Evolutionary conservation across 2,329 filamentous ascomycete genomes (phyloP).

Genomic region (Pseudogymnoascus sp.): DNA sequence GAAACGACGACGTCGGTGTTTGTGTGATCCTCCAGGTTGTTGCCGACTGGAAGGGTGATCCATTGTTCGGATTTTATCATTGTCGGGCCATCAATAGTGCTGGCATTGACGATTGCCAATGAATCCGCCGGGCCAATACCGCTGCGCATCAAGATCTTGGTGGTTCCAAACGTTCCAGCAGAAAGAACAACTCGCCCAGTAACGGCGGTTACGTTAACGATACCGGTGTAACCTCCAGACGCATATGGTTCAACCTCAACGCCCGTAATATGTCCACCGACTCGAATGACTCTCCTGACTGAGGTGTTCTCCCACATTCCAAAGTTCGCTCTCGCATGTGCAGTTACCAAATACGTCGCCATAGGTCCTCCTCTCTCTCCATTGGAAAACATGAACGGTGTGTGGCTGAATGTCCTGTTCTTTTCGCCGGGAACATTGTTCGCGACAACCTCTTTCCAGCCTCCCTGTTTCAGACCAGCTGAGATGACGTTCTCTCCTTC

Average conservation of each 20-base stretch:
- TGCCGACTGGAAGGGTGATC: constrained; percentile 53
- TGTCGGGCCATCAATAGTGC: neutral
- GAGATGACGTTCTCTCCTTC: constrained; percentile 57
- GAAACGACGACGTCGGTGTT: constrained; percentile 47
- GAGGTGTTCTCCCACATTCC: constrained; percentile 57
- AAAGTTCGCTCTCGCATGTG: constrained; percentile 54
- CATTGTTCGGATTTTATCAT: constrained; percentile 37
- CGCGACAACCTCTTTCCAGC: constrained; percentile 39
- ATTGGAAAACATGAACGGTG: constrained; percentile 57
- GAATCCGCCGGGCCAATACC: constrained; percentile 46
- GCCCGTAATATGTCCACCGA: constrained; percentile 53
- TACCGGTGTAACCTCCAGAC: constrained; percentile 48
- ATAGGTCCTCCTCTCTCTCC: constrained; percentile 63
- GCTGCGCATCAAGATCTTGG: constrained; percentile 48
- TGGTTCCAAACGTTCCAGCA: neutral
- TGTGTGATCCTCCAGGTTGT: constrained; percentile 57
- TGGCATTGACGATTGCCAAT: constrained; percentile 30
- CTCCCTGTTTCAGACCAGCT: constrained; percentile 40
- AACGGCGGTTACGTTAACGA: constrained; percentile 30
- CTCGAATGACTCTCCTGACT: constrained; percentile 57
- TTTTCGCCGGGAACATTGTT: constrained; percentile 49
- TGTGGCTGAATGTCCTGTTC: constrained; percentile 55
- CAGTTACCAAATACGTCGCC: constrained; percentile 60
- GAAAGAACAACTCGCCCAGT: constrained; percentile 30
- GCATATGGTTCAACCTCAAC: constrained; percentile 55